Evolutionary conservation across 2,329 filamentous ascomycete species (phyloP).

Genomic region (Talaromyces sp.): DNA sequence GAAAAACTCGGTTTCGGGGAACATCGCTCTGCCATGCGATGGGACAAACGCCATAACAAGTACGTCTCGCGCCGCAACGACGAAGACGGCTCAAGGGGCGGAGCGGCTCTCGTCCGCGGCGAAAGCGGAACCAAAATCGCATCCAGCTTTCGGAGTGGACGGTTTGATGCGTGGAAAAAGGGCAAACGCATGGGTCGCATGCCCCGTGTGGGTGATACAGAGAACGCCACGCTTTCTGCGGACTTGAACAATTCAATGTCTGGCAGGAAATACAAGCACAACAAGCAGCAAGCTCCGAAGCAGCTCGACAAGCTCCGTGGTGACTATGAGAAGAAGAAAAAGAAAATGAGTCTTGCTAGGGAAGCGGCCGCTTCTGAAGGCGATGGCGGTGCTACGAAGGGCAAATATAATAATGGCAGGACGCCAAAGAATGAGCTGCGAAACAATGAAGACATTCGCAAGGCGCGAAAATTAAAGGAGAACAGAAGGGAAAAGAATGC

Average conservation of each 20-base stretch:
- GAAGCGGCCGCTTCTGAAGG: constrained; percentile 43
- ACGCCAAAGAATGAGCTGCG: constrained; percentile 74
- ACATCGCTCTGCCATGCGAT: constrained; percentile 72
- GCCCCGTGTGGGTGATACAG: constrained; percentile 76
- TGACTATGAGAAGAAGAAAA: constrained; percentile 86
- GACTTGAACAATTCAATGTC: constrained; percentile 30
- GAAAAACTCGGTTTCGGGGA: constrained; percentile 75
- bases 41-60: constrained; percentile 96
- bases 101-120: constrained; percentile 67
- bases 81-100: constrained; percentile 77
- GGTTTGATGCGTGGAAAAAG: constrained; percentile 89
- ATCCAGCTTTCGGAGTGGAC: constrained; percentile 83
- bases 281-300: constrained; percentile 81
- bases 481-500: constrained; percentile 81
- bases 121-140: constrained; percentile 96
- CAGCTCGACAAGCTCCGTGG: constrained; percentile 86
- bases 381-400: constrained; percentile 15
- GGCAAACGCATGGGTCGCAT: constrained; percentile 73
- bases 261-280: constrained; percentile 72
- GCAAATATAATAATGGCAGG: constrained; percentile 31
- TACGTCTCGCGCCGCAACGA: constrained; percentile 91
- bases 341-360: constrained; percentile 78
- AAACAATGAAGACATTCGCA: constrained; percentile 76
- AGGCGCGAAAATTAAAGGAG: constrained; percentile 71
- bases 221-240: constrained; percentile 42